These are phyloP conservation scores for Aspergillus wentii DNA, from an alignment of 495 filamentous ascomycete genomes.

Conservation along the genomic window DNA sequence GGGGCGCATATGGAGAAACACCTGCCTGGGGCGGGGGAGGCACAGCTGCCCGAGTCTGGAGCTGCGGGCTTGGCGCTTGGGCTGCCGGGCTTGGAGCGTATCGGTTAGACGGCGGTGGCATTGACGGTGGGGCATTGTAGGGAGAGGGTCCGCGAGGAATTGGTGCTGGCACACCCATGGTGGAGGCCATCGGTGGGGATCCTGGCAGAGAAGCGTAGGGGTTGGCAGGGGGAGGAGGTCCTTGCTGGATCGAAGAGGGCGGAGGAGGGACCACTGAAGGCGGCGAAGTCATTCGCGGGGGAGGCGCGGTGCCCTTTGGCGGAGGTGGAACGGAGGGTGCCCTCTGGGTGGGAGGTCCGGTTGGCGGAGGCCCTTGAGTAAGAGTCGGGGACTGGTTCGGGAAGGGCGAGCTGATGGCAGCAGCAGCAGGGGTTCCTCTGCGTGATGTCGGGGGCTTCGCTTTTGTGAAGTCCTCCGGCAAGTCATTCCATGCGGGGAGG, in stretches of 20 bases:
- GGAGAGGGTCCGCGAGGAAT: constrained; percentile 77
- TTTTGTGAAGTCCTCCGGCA: constrained; percentile 77
- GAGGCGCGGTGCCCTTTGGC: constrained; percentile 41
- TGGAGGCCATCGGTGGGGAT: constrained; percentile 26
- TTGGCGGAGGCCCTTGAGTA: constrained; percentile 43
- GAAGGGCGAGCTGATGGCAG: constrained; percentile 61
- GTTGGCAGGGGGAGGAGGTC: constrained; percentile 57
- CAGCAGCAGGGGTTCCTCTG: constrained; percentile 62
- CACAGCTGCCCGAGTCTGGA: constrained; percentile 35
- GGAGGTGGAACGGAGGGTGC: constrained; percentile 52
- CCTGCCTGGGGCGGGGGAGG: constrained; percentile 49
- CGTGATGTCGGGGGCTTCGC: constrained; percentile 62
- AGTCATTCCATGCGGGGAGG: constrained; percentile 87
- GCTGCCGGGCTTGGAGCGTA: constrained; percentile 79
- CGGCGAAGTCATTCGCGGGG: constrained; percentile 53
- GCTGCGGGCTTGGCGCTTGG: constrained; percentile 39
- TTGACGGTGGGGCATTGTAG: constrained; percentile 77
- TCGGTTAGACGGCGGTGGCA: constrained; percentile 69
- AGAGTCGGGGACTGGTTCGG: constrained; percentile 56
- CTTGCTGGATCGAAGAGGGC: constrained; percentile 30
- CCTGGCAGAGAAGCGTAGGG: constrained; percentile 59
- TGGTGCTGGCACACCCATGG: constrained; percentile 44
- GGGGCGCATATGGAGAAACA: constrained; percentile 59
- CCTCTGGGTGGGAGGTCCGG: constrained; percentile 28
- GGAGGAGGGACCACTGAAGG: constrained; percentile 32